These are phyloP conservation scores for Leptodontidium sp. DNA, from an alignment of 2,329 filamentous ascomycete species.

Conservation along the genomic window DNA sequence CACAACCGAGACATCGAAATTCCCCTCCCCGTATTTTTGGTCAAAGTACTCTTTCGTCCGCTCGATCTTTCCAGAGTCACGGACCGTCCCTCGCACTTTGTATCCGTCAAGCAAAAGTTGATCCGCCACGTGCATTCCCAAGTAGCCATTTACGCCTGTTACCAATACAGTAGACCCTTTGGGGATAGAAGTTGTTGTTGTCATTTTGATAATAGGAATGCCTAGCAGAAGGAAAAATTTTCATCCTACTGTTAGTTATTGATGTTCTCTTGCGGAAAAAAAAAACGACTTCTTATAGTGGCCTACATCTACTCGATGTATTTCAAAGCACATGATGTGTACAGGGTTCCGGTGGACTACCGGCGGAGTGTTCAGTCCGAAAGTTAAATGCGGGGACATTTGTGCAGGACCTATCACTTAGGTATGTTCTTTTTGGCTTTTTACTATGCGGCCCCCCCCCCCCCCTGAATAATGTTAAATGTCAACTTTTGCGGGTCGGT, in stretches of 20 bases:
- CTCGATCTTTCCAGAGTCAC: slow-evolving; percentile 46
- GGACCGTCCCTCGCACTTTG: slow-evolving; percentile 55
- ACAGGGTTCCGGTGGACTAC: no score
- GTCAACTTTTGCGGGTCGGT: no score
- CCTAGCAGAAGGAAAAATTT: neutral
- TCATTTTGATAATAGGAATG: slow-evolving; percentile 10
- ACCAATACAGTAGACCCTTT: slow-evolving; percentile 50
- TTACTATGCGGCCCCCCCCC: no score
- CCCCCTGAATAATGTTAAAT: no score
- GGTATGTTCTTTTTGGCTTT: no score
- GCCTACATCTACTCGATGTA: no score
- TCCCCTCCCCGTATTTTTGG: slow-evolving; percentile 47
- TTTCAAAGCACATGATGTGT: no score
- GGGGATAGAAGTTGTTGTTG: slow-evolving; percentile 31
- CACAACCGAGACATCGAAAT: slow-evolving; percentile 48
- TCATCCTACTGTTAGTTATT: neutral
- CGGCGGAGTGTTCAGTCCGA: no score
- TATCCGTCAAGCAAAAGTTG: slow-evolving; percentile 52
- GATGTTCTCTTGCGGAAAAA: neutral
- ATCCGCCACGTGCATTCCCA: slow-evolving; percentile 52
- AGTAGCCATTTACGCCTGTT: slow-evolving; percentile 53
- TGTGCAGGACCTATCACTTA: no score
- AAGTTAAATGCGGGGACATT: no score
- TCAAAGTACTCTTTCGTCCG: slow-evolving; percentile 47
- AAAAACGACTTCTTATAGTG: no score